Conservation (phyloP, 345 rosid species). For the Excoecaria cochinchinensis region DNA sequence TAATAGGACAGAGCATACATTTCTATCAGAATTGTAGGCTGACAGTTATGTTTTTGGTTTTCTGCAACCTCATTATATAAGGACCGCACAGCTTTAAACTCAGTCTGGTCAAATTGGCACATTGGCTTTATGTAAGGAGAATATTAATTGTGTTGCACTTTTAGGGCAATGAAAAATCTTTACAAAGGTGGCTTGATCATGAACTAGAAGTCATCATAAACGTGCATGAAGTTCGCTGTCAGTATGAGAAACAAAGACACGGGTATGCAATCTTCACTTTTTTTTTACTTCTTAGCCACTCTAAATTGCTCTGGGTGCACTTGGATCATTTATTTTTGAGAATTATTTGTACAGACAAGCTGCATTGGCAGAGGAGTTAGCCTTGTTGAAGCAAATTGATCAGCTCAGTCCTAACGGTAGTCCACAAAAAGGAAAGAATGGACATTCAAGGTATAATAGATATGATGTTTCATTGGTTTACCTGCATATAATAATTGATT, state of each 20-base stretch:
- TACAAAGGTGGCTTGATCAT: slow-evolving; percentile 94
- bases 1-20: neutral
- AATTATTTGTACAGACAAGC: slow-evolving; percentile 58
- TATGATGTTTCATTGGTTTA: neutral
- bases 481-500: neutral
- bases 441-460: slow-evolving; percentile 10
- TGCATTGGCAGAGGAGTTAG: slow-evolving; percentile 87
- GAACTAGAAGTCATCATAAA: slow-evolving; percentile 98
- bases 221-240: slow-evolving; percentile 96
- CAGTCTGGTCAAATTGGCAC: slow-evolving; percentile 1
- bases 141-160: slow-evolving; percentile 14
- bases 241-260: slow-evolving; percentile 95
- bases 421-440: slow-evolving; percentile 70
- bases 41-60: slow-evolving; percentile 4
- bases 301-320: neutral
- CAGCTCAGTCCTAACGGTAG: slow-evolving; percentile 81
- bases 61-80: neutral
- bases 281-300: neutral
- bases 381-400: slow-evolving; percentile 83
- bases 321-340: slow-evolving; percentile 2
- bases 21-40: neutral
- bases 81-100: slow-evolving; percentile 1
- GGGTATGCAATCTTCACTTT: slow-evolving; percentile 52
- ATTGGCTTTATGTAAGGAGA: neutral
- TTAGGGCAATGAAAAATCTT: slow-evolving; percentile 82